Conservation (phyloP, 2,329 filamentous ascomycete genomes). For the Monilinia laxa region DNA sequence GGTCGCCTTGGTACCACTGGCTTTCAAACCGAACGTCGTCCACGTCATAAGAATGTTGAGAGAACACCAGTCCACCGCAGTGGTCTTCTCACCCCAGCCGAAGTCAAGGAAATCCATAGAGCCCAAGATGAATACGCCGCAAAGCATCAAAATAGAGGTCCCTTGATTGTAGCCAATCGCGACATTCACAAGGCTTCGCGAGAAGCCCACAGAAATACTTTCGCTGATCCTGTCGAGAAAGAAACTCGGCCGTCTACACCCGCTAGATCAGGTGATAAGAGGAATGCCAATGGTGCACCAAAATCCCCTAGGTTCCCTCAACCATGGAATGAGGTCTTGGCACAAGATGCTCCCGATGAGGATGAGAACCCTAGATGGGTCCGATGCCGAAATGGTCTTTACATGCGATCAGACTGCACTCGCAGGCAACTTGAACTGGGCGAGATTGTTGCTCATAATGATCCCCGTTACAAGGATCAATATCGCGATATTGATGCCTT, state of each 20-base stretch:
- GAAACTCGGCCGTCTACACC: neutral
- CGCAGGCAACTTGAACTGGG: neutral
- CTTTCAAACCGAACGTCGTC: conserved; percentile 18
- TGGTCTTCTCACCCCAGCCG: conserved; percentile 5
- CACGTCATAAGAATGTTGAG: neutral
- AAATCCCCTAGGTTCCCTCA: neutral
- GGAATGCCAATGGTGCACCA: neutral
- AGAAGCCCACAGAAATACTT: conserved; percentile 2
- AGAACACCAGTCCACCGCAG: neutral
- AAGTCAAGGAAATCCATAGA: conserved; percentile 7
- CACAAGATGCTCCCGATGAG: neutral
- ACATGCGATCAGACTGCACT: neutral
- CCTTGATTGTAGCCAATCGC: neutral
- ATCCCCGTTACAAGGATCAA: neutral
- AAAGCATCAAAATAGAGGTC: conserved; percentile 1
- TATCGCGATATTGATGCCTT: conserved; percentile 9
- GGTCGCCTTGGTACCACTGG: conserved; percentile 1
- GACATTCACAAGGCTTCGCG: conserved; percentile 7
- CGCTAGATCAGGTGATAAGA: conserved; percentile 11
- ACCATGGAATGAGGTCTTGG: neutral
- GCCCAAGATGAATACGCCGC: conserved; percentile 18
- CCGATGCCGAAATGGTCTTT: conserved; percentile 4
- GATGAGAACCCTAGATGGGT: neutral
- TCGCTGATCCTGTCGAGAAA: neutral
- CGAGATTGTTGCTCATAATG: neutral